phyloP scores from a whole-genome alignment of 768 basidiomycete genomes.

The Lactarius psammicola region DNA sequence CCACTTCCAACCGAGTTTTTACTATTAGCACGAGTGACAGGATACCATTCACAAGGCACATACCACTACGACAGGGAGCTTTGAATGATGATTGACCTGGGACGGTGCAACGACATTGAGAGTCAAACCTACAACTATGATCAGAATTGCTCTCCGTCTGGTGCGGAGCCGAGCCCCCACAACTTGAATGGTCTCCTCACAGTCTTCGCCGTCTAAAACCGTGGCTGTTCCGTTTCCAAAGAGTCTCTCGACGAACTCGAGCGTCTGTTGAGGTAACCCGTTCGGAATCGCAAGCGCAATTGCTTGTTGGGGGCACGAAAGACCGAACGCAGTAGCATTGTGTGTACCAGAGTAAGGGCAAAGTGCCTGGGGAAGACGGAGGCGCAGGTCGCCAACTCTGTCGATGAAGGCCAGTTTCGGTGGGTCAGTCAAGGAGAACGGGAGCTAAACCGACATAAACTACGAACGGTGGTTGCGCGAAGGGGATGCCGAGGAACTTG shows the following conservation, averaged over 20 bases:
- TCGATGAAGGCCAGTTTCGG: not conserved
- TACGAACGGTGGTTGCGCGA: slow-evolving; percentile 41
- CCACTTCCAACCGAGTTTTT: slow-evolving; percentile 20
- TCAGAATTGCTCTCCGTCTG: not conserved
- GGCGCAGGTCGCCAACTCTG: slow-evolving; percentile 39
- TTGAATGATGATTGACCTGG: not conserved
- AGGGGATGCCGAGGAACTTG: slow-evolving; percentile 42
- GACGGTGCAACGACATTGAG: slow-evolving; percentile 30
- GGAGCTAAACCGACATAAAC: not conserved
- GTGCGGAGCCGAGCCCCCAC: too few relatives aligned
- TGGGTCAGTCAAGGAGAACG: not conserved
- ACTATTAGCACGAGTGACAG: not conserved
- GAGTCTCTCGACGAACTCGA: slow-evolving; percentile 9
- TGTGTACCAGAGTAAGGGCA: slow-evolving; percentile 23
- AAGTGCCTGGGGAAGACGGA: slow-evolving; percentile 36
- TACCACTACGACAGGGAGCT: slow-evolving; percentile 32
- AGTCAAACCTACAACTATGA: slow-evolving; percentile 24
- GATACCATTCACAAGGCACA: not conserved
- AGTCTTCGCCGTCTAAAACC: slow-evolving; percentile 23
- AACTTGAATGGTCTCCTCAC: slow-evolving; percentile 10
- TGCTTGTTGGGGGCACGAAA: slow-evolving; percentile 32
- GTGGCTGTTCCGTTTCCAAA: not conserved
- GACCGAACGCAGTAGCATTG: too few relatives aligned
- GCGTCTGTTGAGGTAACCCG: not conserved
- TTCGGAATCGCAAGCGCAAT: not conserved